A percentile compares a stretch with the other conserved stretches of the same genome.
These are phyloP conservation scores for Sclerotiophoma versabilis DNA, from an alignment of 2,329 filamentous ascomycete genomes.

Conservation along the genomic window DNA sequence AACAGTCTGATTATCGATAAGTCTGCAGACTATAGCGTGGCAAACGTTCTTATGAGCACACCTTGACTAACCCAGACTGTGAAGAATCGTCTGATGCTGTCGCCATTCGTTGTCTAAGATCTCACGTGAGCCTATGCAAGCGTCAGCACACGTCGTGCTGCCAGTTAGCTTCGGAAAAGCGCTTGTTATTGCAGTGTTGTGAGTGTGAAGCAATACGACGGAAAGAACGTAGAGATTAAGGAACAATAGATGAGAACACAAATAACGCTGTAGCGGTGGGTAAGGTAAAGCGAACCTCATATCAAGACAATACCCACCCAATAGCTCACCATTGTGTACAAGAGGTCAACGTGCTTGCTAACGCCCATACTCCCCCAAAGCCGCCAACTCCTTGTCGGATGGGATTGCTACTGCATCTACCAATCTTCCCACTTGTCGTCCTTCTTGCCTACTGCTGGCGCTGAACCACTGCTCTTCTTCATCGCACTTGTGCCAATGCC, in stretches of 20 bases:
- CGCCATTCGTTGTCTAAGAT: too few species aligned
- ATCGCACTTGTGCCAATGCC: slow-evolving; percentile 71
- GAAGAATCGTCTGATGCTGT: too few species aligned
- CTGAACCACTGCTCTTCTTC: slow-evolving; percentile 56
- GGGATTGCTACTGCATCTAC: slow-evolving; percentile 34
- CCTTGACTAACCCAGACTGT: too few species aligned
- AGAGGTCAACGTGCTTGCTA: background rate
- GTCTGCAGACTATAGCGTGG: too few species aligned
- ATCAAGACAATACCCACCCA: slow-evolving; percentile 15
- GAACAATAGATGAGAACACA: background rate
- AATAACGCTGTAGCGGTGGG: background rate
- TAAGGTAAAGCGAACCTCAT: slow-evolving; percentile 6
- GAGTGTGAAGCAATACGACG: background rate
- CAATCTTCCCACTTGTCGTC: slow-evolving; percentile 66
- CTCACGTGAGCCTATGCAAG: too few species aligned
- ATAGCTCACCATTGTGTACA: background rate
- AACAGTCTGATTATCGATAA: too few species aligned
- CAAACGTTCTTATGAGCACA: too few species aligned
- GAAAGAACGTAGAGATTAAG: background rate
- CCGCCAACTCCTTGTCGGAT: background rate
- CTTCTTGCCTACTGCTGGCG: slow-evolving; percentile 50
- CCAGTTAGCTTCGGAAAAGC: too few species aligned
- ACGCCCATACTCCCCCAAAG: slow-evolving; percentile 6
- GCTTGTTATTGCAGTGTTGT: too few species aligned
- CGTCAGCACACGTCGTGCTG: background rate